Conservation (phyloP, 2,329 filamentous ascomycete species). For the Dactylellina haptotyla region DNA sequence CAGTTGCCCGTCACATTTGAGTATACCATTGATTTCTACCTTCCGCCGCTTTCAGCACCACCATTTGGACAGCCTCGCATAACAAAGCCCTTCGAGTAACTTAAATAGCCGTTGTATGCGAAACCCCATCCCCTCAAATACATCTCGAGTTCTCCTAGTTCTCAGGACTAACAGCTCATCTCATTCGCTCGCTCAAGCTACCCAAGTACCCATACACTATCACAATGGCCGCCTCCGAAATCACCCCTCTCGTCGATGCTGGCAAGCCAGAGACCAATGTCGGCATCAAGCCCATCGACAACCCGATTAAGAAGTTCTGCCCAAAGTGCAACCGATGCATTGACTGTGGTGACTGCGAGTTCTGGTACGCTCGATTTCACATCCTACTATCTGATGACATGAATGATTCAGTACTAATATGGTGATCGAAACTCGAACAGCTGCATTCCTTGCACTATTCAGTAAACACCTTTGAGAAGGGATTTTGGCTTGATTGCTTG, state of each 20-base stretch:
- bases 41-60: slow-evolving; percentile 1
- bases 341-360: slow-evolving; percentile 52
- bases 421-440: background rate
- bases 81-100: background rate
- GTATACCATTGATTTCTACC: background rate
- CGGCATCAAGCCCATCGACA: slow-evolving; percentile 30
- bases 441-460: slow-evolving; percentile 48
- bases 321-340: slow-evolving; percentile 52
- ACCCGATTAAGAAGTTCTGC: slow-evolving; percentile 49
- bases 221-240: slow-evolving; percentile 46
- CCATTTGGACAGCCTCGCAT: background rate
- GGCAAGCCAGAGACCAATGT: slow-evolving; percentile 42
- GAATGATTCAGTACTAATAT: background rate
- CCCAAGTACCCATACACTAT: background rate
- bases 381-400: background rate
- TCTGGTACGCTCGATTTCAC: slow-evolving; percentile 21
- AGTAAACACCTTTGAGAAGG: slow-evolving; percentile 10
- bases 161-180: background rate
- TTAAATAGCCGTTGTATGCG: background rate
- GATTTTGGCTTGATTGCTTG: background rate
- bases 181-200: background rate
- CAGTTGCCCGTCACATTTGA: background rate
- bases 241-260: slow-evolving; percentile 38
- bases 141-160: too few relatives aligned
- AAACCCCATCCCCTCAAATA: background rate